Evolutionary conservation across 768 basidiomycete species (phyloP).

Genomic region (Trametes elegans): DNA sequence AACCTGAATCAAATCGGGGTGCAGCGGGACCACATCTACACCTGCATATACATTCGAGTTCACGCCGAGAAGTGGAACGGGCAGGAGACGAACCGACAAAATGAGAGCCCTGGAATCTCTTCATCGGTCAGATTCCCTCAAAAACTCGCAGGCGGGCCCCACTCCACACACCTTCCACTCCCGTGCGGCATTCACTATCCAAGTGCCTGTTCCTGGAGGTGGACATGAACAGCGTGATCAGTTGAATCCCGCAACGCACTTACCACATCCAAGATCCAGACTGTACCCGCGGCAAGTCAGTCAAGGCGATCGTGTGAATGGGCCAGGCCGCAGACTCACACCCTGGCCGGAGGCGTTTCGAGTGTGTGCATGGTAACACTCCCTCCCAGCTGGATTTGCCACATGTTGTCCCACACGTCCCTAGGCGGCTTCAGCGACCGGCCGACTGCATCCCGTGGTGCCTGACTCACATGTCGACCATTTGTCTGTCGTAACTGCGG

Average conservation of each 20-base stretch:
- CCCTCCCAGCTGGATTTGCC: conserved; percentile 44
- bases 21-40: conserved; percentile 68
- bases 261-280: conserved; percentile 74
- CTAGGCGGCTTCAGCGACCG: conserved; percentile 34
- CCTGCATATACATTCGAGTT: conserved; percentile 35
- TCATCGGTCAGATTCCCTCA: background rate
- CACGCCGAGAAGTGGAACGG: background rate
- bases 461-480: conserved; percentile 64
- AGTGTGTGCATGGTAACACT: conserved; percentile 67
- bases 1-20: conserved; percentile 64
- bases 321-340: conserved; percentile 40
- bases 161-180: conserved; percentile 52
- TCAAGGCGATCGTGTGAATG: background rate
- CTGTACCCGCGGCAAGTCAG: conserved; percentile 32
- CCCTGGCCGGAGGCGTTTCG: conserved; percentile 54
- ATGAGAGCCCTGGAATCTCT: conserved; percentile 43
- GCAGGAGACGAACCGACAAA: conserved; percentile 53
- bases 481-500: conserved; percentile 58
- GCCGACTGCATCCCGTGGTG: background rate
- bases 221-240: background rate
- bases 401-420: conserved; percentile 67
- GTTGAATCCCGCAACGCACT: conserved; percentile 23
- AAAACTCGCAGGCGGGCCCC: background rate
- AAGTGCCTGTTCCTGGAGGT: conserved; percentile 66
- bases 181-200: conserved; percentile 65